Conservation (phyloP, 2,329 filamentous ascomycete genomes). For the Lojkania enalia region DNA sequence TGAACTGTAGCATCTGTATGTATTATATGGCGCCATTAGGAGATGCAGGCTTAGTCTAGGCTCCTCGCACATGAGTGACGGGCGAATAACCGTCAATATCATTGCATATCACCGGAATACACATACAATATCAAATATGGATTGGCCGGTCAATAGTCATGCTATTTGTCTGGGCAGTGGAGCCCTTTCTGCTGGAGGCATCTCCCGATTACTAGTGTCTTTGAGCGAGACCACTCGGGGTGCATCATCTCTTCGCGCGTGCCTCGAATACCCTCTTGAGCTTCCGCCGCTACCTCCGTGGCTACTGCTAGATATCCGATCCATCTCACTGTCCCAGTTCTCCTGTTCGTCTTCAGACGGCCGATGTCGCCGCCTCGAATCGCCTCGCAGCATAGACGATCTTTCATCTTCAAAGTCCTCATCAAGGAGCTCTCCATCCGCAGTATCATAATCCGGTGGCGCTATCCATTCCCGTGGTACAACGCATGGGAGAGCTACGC, state of each 20-base stretch:
- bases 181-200: slow-evolving; percentile 51
- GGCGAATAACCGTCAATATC: too few relatives aligned
- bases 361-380: slow-evolving; percentile 36
- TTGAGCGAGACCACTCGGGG: slow-evolving; percentile 41
- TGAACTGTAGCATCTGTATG: too few relatives aligned
- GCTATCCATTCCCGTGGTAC: slow-evolving; percentile 82
- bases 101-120: neutral
- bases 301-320: slow-evolving; percentile 31
- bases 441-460: slow-evolving; percentile 74
- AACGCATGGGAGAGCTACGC: slow-evolving; percentile 77
- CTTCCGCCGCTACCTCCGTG: slow-evolving; percentile 39
- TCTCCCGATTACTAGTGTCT: slow-evolving; percentile 47
- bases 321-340: slow-evolving; percentile 33
- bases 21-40: too few relatives aligned
- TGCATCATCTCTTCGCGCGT: slow-evolving; percentile 34
- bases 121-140: neutral
- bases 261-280: slow-evolving; percentile 37
- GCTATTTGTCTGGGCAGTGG: slow-evolving; percentile 46
- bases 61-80: too few relatives aligned
- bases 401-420: slow-evolving; percentile 59
- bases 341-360: slow-evolving; percentile 31
- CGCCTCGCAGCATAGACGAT: slow-evolving; percentile 60
- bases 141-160: slow-evolving; percentile 23
- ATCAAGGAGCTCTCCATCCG: slow-evolving; percentile 70
- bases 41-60: too few relatives aligned